Evolutionary conservation across 1,284 basidiomycete genomes (phyloP).

Genomic region (Hemileccinum hortonii): DNA sequence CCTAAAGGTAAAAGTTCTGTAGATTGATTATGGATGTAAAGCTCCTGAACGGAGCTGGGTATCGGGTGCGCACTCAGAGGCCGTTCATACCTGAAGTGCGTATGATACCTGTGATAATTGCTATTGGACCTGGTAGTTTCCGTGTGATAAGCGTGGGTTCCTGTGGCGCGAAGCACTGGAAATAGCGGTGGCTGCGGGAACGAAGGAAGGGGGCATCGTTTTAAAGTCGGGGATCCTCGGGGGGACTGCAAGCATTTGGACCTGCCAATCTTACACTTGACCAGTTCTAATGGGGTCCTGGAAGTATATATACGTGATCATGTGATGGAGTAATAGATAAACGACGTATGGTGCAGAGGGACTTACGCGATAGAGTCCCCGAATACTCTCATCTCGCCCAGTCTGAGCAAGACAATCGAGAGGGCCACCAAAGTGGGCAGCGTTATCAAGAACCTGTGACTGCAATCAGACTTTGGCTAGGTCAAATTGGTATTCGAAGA

Average conservation of each 20-base stretch:
- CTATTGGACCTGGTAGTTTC: conserved; percentile 62
- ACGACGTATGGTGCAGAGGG: conserved; percentile 15
- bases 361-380: conserved; percentile 79
- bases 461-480: conserved; percentile 83
- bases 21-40: background rate
- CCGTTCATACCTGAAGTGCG: conserved; percentile 69
- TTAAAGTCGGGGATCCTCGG: conserved; percentile 21
- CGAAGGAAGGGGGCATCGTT: conserved; percentile 19
- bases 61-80: conserved; percentile 62
- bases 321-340: conserved; percentile 1
- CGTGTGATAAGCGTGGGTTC: conserved; percentile 13
- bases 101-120: conserved; percentile 65
- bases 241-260: conserved; percentile 59
- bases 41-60: conserved; percentile 36
- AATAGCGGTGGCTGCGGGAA: conserved; percentile 23
- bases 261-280: conserved; percentile 97
- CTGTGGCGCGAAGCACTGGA: conserved; percentile 24
- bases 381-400: conserved; percentile 71
- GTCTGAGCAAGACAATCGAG: conserved; percentile 81
- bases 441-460: conserved; percentile 74
- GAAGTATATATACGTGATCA: conserved; percentile 1
- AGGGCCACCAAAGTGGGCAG: conserved; percentile 73
- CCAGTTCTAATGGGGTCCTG: conserved; percentile 86
- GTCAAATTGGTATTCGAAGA: conserved; percentile 87
- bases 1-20: conserved; percentile 62